Conservation (phyloP, 2,329 filamentous ascomycete genomes). For the Pyrenophora graminea region DNA sequence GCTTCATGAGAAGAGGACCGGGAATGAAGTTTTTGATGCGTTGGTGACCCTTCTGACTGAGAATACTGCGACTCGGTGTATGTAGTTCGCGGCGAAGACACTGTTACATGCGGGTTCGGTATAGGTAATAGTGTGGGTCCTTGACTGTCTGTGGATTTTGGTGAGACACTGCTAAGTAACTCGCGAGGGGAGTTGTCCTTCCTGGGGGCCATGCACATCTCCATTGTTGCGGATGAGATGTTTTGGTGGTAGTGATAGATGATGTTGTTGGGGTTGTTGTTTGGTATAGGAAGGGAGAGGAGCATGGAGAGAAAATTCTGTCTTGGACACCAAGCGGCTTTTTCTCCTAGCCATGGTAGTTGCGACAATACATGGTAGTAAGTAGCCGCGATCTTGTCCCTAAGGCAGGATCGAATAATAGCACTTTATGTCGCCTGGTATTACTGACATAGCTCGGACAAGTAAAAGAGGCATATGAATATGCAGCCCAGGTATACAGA, state of each 20-base stretch:
- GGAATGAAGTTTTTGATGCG: not conserved
- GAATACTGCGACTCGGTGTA: not conserved
- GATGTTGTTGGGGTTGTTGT: slow-evolving; percentile 12
- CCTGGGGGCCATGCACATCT: not conserved
- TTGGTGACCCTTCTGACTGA: not conserved
- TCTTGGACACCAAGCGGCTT: not conserved
- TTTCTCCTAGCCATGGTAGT: not conserved
- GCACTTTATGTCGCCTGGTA: no score
- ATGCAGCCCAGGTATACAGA: no score
- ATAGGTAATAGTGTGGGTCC: not conserved
- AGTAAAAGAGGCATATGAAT: no score
- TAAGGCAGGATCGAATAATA: not conserved
- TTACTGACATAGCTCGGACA: no score
- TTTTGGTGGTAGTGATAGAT: slow-evolving; percentile 16
- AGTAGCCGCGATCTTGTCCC: not conserved
- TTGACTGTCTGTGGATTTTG: not conserved
- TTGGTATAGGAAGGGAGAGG: not conserved
- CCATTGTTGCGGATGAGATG: slow-evolving; percentile 10
- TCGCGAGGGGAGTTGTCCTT: not conserved
- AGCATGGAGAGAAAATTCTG: not conserved
- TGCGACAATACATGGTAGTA: not conserved
- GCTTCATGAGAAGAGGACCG: not conserved
- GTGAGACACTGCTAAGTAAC: not conserved
- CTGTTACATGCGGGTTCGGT: not conserved
- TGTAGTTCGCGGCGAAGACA: not conserved